Evolutionary conservation across 805 yeast species (phyloP), one percentile per base, ranked within the genome.

Genomic region (Priceomyces carsonii): DNA sequence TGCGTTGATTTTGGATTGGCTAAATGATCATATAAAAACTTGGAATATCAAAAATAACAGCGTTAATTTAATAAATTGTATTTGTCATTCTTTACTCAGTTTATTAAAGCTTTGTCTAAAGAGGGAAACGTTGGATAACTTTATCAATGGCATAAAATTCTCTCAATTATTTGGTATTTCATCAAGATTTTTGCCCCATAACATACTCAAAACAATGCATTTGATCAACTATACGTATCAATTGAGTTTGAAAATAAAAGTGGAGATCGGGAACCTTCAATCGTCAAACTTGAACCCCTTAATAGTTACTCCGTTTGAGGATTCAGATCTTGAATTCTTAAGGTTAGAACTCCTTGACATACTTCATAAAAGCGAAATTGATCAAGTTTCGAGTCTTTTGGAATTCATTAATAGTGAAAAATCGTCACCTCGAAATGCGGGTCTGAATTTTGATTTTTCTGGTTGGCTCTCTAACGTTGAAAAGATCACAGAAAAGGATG

Each of bases 1-100:
- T 2, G 46, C 55, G 15, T 39, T 61, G 24, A 38, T 57, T 4
- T 35, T 55, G 14, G 39, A 33, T 10, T 66, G 61, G 59, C 42
- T 52, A 8, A 45, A 48, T 20, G 63, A 42, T n/a, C 48, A 29
- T 36, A 35, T 48, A 26, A 43, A 35, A 26, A 25, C 15, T 29
- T 29, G 24, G 14, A 23, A 29, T 9, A 14, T 22, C 9, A 31
- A 31, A 21, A 8, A 10, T 3, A 24, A 18, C 12, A 35, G 29
- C n/a, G 9, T 9, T 5, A 34, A 26, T 13, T 25, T 46, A 33
- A 46, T 44, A 29, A 43, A 46, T 22, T 41, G 56, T 3, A 40
- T 57, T 2, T 35, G 57, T 26, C 43, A 47, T 10, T 40, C 54
- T 8, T 31, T 63, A n/a, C 33, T 63, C 35, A 50, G 51, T 17